Percentiles rank a stretch among this genome's conserved stretches.
Conservation (phyloP, 2,329 filamentous ascomycete species). For the Beauveria australis region DNA sequence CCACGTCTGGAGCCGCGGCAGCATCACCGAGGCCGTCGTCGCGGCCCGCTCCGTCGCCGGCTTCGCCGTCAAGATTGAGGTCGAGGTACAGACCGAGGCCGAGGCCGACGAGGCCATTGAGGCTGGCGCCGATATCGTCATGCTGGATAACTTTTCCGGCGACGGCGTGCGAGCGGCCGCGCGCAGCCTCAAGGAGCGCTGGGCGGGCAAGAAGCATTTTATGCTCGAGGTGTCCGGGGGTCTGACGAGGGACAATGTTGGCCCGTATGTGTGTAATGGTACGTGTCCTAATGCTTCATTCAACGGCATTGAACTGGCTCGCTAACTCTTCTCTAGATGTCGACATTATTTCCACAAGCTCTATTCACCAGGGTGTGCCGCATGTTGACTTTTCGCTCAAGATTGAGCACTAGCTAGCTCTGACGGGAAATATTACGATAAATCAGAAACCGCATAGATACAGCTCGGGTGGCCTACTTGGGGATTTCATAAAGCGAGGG, state of each 20-base stretch:
- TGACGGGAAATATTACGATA: constrained; percentile 10
- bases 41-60: constrained; percentile 79
- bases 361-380: constrained; percentile 89
- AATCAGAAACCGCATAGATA: neutral
- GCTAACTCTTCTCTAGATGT: constrained; percentile 49
- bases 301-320: neutral
- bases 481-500: too few species aligned
- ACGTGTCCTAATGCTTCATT: constrained; percentile 21
- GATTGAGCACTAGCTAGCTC: constrained; percentile 43
- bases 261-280: constrained; percentile 69
- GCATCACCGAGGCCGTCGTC: constrained; percentile 76
- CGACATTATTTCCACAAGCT: constrained; percentile 92
- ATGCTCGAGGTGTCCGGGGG: constrained; percentile 91
- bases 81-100: constrained; percentile 81
- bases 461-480: neutral
- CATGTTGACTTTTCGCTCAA: constrained; percentile 97
- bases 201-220: constrained; percentile 65
- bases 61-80: constrained; percentile 90
- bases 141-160: constrained; percentile 91
- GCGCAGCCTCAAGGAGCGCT: constrained; percentile 66
- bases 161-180: constrained; percentile 71
- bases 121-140: constrained; percentile 89
- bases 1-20: constrained; percentile 85
- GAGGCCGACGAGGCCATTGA: constrained; percentile 87
- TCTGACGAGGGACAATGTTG: constrained; percentile 75